phyloP scores from a whole-genome alignment of 306 rosid species.

The Sesbania bispinosa region DNA sequence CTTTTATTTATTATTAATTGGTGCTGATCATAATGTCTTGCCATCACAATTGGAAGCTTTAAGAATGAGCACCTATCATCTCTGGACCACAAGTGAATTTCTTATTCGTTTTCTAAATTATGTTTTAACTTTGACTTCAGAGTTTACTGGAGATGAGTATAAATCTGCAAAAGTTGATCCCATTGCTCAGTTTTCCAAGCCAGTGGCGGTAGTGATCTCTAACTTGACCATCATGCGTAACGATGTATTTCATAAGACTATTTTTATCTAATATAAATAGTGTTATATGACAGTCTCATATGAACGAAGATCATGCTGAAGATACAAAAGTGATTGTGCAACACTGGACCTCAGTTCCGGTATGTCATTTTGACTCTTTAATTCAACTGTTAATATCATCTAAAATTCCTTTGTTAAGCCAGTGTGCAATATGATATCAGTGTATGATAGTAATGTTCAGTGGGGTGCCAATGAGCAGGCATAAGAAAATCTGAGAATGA shows the following conservation, averaged over 20 bases:
- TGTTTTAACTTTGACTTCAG: constrained; percentile 35
- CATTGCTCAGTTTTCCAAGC: constrained; percentile 87
- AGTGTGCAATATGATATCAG: background rate
- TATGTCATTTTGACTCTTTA: constrained; percentile 27
- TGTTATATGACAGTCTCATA: constrained; percentile 67
- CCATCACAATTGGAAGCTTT: constrained; percentile 5
- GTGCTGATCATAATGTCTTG: background rate
- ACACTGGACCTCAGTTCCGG: constrained; percentile 84
- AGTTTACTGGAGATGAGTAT: constrained; percentile 65
- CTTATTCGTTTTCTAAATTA: background rate
- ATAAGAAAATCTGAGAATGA: constrained; percentile 2
- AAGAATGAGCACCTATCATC: constrained; percentile 3
- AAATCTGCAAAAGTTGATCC: constrained; percentile 85
- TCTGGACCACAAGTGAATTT: constrained; percentile 11
- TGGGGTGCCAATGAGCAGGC: too few relatives aligned
- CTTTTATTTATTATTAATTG: background rate
- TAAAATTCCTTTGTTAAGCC: constrained; percentile 17
- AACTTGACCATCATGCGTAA: constrained; percentile 9
- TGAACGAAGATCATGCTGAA: constrained; percentile 93
- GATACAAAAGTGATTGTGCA: constrained; percentile 89
- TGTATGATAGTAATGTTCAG: constrained; percentile 8
- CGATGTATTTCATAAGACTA: constrained; percentile 13
- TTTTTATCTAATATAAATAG: constrained; percentile 14
- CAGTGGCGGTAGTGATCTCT: constrained; percentile 66
- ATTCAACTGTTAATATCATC: background rate